These are phyloP conservation scores for Microcos paniculata DNA, from an alignment of 345 rosid species.

Conservation along the genomic window DNA sequence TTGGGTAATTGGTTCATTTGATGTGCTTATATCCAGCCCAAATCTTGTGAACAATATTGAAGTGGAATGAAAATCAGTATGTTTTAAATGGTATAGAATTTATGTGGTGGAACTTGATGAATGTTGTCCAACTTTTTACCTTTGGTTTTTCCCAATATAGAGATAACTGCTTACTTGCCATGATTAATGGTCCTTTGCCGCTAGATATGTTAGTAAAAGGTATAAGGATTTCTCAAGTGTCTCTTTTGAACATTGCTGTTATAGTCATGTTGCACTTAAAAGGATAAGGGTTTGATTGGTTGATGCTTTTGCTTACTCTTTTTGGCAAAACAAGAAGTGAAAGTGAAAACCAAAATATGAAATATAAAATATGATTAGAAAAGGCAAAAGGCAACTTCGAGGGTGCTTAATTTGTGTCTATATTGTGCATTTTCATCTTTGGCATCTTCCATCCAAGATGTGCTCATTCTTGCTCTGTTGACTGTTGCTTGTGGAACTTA, in stretches of 20 bases:
- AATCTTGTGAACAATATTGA: not conserved
- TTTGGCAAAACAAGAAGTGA: no score
- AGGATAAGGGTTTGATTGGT: no score
- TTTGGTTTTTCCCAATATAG: not conserved
- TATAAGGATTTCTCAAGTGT: not conserved
- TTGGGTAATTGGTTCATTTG: constrained; percentile 60
- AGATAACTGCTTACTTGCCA: not conserved
- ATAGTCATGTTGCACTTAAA: not conserved
- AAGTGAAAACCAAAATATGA: no score
- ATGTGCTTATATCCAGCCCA: constrained; percentile 10
- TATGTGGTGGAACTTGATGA: not conserved
- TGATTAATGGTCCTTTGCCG: not conserved
- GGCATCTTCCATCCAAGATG: not conserved
- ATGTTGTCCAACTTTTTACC: not conserved
- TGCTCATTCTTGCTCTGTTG: not conserved
- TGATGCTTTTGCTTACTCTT: no score
- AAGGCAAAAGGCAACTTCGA: no score
- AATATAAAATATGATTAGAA: no score
- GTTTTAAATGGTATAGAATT: not conserved
- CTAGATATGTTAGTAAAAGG: not conserved
- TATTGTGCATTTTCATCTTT: constrained; percentile 3
- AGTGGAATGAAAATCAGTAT: not conserved
- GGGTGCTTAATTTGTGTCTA: not conserved
- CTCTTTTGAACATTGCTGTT: not conserved
- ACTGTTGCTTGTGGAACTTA: constrained; percentile 7